Conservation (phyloP, 2,329 filamentous ascomycete genomes). For the Aspergillus sp. region DNA sequence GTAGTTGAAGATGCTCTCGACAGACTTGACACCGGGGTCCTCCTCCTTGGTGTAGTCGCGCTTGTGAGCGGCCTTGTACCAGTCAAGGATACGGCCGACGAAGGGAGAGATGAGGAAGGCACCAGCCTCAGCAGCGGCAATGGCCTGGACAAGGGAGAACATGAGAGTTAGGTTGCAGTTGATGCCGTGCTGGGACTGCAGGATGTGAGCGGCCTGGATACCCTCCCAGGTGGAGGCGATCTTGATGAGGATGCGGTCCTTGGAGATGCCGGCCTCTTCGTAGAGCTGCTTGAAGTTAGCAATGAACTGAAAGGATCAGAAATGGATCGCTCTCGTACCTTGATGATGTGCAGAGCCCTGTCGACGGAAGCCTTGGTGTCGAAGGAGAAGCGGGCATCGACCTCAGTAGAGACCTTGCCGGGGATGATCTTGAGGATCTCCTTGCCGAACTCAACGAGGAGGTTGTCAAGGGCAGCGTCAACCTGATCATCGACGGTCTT, state of each 20-base stretch:
- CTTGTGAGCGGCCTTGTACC: conserved; percentile 96
- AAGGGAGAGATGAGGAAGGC: conserved; percentile 99
- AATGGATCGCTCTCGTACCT: conserved; percentile 54
- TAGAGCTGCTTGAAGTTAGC: conserved; percentile 68
- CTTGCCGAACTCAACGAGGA: conserved; percentile 96
- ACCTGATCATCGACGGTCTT: conserved; percentile 74
- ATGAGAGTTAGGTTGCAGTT: conserved; percentile 99
- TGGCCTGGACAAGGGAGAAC: conserved; percentile 94
- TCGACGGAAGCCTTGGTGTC: conserved; percentile 87
- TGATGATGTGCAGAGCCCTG: conserved; percentile 96
- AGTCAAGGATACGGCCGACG: conserved; percentile 98
- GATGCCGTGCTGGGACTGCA: conserved; percentile 92
- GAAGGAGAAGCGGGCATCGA: conserved; percentile 94
- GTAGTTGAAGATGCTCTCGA: conserved; percentile 97
- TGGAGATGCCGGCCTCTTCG: conserved; percentile 84
- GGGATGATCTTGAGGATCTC: conserved; percentile 97
- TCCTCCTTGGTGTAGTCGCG: conserved; percentile 87
- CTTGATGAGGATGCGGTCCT: conserved; percentile 97
- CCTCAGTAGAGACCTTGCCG: conserved; percentile 98
- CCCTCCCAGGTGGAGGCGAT: conserved; percentile 99
- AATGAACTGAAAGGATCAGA: background rate
- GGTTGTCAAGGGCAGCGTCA: conserved; percentile 84
- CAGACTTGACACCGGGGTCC: conserved; percentile 94
- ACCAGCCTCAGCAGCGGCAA: conserved; percentile 89
- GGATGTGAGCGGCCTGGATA: conserved; percentile 96